Conservation (phyloP, 2,329 filamentous ascomycete genomes). For the Alternaria conjuncta region DNA sequence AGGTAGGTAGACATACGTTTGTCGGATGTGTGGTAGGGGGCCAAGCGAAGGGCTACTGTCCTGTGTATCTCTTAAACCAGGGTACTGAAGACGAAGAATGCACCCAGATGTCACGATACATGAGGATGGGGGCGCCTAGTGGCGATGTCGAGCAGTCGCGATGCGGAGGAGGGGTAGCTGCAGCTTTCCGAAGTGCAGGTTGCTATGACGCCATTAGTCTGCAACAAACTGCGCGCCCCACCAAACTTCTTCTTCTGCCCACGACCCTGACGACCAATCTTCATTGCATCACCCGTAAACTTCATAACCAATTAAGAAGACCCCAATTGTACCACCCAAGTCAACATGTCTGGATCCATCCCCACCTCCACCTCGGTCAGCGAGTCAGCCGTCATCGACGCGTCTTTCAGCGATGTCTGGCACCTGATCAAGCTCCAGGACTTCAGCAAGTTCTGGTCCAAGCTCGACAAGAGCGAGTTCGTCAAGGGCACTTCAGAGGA, state of each 20-base stretch:
- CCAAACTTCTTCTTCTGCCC: conserved; percentile 20
- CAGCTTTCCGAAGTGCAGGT: conserved; percentile 12
- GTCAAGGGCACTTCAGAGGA: conserved; percentile 69
- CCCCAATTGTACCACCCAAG: conserved; percentile 9
- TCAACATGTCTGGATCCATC: conserved; percentile 52
- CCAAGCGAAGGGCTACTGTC: neutral
- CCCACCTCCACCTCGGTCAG: conserved; percentile 71
- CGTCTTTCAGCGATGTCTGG: conserved; percentile 71
- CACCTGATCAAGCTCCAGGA: conserved; percentile 76
- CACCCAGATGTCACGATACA: neutral
- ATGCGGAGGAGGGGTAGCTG: conserved; percentile 37
- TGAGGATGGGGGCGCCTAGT: conserved; percentile 14
- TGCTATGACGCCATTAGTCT: conserved; percentile 24
- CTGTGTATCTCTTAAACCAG: neutral
- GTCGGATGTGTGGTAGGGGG: no score
- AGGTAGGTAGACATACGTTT: neutral
- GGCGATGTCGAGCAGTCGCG: conserved; percentile 17
- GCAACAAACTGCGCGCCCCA: conserved; percentile 19
- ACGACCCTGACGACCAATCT: conserved; percentile 6
- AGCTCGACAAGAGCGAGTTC: conserved; percentile 66
- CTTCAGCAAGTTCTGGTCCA: conserved; percentile 71
- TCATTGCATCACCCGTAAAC: neutral
- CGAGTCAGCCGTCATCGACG: conserved; percentile 72
- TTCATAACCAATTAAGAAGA: neutral
- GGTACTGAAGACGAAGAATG: neutral